Percentiles rank a stretch among this genome's conserved stretches.
Evolutionary conservation across 805 yeast species (phyloP).

Genomic region (Metschnikowia cubensis): DNA sequence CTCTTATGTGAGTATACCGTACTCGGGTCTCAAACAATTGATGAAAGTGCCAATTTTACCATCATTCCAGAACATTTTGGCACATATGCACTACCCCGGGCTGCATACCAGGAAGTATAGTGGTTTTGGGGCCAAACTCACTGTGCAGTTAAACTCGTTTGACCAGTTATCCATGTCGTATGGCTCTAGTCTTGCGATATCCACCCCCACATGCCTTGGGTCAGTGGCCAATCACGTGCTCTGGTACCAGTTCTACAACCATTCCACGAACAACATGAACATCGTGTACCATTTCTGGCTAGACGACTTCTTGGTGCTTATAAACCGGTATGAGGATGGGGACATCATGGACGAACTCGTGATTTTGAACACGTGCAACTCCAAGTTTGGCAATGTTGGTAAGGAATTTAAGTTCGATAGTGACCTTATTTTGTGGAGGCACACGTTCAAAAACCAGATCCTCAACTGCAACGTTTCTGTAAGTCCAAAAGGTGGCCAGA

Average conservation of each 20-base stretch:
- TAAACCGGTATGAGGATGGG: constrained; percentile 26
- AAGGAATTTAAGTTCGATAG: constrained; percentile 31
- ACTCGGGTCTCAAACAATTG: constrained; percentile 13
- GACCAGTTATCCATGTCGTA: constrained; percentile 14
- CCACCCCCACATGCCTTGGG: constrained; percentile 14
- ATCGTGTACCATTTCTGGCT: constrained; percentile 35
- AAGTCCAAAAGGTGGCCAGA: not conserved
- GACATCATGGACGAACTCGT: constrained; percentile 33
- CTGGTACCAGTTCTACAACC: constrained; percentile 39
- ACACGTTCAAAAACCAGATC: constrained; percentile 26
- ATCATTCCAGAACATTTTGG: constrained; percentile 24
- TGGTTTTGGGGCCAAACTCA: constrained; percentile 19
- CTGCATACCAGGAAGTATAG: not conserved
- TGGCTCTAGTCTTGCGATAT: constrained; percentile 14
- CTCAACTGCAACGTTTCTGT: constrained; percentile 18
- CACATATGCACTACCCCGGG: constrained; percentile 22
- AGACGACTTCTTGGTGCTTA: constrained; percentile 29
- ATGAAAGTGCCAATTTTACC: constrained; percentile 31
- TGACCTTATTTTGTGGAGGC: constrained; percentile 39
- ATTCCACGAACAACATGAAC: constrained; percentile 29
- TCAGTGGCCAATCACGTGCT: constrained; percentile 28
- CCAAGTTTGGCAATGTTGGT: constrained; percentile 34
- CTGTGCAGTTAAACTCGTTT: constrained; percentile 8
- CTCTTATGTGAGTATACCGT: constrained; percentile 25
- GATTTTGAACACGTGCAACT: constrained; percentile 27